These are phyloP conservation scores for Colletotrichum shisoi DNA, from an alignment of 2,329 filamentous ascomycete genomes.

Conservation along the genomic window DNA sequence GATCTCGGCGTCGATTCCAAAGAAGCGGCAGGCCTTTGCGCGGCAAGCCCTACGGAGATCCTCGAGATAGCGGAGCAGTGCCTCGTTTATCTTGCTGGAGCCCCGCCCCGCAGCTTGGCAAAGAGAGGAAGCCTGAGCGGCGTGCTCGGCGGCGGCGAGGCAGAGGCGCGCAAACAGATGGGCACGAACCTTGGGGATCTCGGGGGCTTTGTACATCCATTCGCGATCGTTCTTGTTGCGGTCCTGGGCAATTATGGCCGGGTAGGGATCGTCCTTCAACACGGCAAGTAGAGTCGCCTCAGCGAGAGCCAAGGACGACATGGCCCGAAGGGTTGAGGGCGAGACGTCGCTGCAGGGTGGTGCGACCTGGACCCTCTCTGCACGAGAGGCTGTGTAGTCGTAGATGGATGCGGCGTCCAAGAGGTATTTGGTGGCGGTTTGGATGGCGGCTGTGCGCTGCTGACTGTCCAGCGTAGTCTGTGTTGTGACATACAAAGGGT, in stretches of 20 bases:
- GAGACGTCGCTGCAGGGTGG: constrained; percentile 63
- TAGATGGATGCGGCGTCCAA: constrained; percentile 82
- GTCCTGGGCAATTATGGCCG: constrained; percentile 79
- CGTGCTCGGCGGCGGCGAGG: constrained; percentile 87
- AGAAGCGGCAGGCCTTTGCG: constrained; percentile 87
- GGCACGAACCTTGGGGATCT: constrained; percentile 87
- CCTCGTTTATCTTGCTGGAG: constrained; percentile 64
- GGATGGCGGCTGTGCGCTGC: constrained; percentile 73
- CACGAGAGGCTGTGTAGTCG: constrained; percentile 70
- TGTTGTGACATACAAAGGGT: constrained; percentile 74
- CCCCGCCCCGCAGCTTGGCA: constrained; percentile 50
- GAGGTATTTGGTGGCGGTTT: constrained; percentile 77
- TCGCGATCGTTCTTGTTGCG: constrained; percentile 85
- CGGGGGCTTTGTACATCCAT: constrained; percentile 94
- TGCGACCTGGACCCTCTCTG: constrained; percentile 53
- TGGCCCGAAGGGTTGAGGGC: constrained; percentile 61
- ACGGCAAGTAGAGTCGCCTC: constrained; percentile 91
- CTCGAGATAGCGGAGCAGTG: constrained; percentile 75
- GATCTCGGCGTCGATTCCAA: constrained; percentile 87
- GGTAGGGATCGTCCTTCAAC: constrained; percentile 93
- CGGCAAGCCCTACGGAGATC: constrained; percentile 78
- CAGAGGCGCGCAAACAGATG: constrained; percentile 88
- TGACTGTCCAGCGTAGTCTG: constrained; percentile 68
- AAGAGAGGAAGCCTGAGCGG: constrained; percentile 71
- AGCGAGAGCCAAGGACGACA: constrained; percentile 75